Percentiles rank a stretch among this genome's conserved stretches.
Conservation (phyloP, 2,329 filamentous ascomycete species). For the Aspergillus amoenus region DNA sequence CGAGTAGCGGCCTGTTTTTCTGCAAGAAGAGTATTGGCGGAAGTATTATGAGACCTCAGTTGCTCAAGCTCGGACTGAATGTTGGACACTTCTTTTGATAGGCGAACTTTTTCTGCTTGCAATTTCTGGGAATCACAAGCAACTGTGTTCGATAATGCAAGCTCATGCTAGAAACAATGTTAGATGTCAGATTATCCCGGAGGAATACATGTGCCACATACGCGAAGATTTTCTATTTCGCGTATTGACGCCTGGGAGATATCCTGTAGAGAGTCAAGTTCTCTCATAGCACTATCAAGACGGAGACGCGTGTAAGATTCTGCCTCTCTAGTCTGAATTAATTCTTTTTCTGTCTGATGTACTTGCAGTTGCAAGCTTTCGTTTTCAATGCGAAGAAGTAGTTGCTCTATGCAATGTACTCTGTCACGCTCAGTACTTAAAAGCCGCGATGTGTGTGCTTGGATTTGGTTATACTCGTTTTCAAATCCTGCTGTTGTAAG, state of each 20-base stretch:
- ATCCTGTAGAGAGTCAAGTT: conserved; percentile 35
- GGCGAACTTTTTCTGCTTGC: conserved; percentile 63
- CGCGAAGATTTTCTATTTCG: conserved; percentile 58
- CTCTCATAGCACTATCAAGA: conserved; percentile 50
- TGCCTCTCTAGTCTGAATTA: conserved; percentile 52
- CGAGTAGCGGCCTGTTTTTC: conserved; percentile 80
- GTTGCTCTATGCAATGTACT: conserved; percentile 64
- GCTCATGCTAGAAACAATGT: conserved; percentile 58
- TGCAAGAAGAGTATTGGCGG: conserved; percentile 67
- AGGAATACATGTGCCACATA: conserved; percentile 27
- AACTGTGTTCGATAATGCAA: conserved; percentile 65
- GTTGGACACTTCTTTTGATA: conserved; percentile 59
- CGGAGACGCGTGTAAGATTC: conserved; percentile 45
- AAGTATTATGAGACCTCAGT: conserved; percentile 56
- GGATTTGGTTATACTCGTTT: conserved; percentile 65
- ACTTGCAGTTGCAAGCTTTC: conserved; percentile 66
- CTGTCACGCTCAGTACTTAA: conserved; percentile 74
- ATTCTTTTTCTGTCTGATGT: conserved; percentile 54
- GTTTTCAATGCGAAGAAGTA: conserved; percentile 75
- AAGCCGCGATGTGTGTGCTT: conserved; percentile 66
- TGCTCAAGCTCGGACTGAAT: conserved; percentile 64
- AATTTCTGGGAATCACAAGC: conserved; percentile 70
- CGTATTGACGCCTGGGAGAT: conserved; percentile 49
- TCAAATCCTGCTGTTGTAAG: conserved; percentile 61
- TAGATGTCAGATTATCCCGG: conserved; percentile 18